Percentiles rank a stretch among this genome's conserved stretches.
These are phyloP conservation scores for Pseudogymnoascus sp. DNA, from an alignment of 2,329 filamentous ascomycete genomes.

Conservation along the genomic window DNA sequence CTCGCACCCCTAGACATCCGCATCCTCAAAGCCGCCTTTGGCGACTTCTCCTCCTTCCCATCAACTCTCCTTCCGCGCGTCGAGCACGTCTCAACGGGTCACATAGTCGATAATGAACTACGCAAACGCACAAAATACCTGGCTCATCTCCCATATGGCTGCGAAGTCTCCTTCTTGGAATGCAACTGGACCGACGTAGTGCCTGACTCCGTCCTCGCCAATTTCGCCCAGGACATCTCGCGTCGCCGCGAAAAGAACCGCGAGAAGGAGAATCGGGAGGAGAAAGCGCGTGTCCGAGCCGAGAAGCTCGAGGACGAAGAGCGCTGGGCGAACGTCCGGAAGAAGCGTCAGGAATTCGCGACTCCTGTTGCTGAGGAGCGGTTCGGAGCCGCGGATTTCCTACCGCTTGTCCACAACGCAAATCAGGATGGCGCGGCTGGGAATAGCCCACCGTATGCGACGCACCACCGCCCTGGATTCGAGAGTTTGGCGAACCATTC, in stretches of 20 bases:
- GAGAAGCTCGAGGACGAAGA: conserved; percentile 62
- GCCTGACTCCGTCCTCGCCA: conserved; percentile 47
- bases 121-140: conserved; percentile 63
- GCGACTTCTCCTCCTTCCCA: conserved; percentile 57
- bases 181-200: conserved; percentile 70
- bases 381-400: conserved; percentile 52
- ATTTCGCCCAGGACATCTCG: conserved; percentile 55
- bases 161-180: conserved; percentile 63
- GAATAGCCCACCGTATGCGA: conserved; percentile 42
- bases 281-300: conserved; percentile 59
- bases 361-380: conserved; percentile 27
- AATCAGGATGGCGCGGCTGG: conserved; percentile 37
- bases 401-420: conserved; percentile 42
- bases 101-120: conserved; percentile 63
- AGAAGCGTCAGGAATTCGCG: conserved; percentile 41
- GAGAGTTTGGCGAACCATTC: conserved; percentile 52
- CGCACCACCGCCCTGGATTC: conserved; percentile 53
- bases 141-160: conserved; percentile 61
- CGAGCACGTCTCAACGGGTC: conserved; percentile 62
- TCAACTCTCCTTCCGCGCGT: conserved; percentile 62
- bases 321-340: conserved; percentile 49
- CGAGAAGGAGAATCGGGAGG: conserved; percentile 61
- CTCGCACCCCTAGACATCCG: conserved; percentile 65
- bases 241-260: conserved; percentile 52
- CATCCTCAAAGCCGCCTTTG: conserved; percentile 63